Conservation (phyloP, 164 flowering plant species). For the Hamamelis virginiana region DNA sequence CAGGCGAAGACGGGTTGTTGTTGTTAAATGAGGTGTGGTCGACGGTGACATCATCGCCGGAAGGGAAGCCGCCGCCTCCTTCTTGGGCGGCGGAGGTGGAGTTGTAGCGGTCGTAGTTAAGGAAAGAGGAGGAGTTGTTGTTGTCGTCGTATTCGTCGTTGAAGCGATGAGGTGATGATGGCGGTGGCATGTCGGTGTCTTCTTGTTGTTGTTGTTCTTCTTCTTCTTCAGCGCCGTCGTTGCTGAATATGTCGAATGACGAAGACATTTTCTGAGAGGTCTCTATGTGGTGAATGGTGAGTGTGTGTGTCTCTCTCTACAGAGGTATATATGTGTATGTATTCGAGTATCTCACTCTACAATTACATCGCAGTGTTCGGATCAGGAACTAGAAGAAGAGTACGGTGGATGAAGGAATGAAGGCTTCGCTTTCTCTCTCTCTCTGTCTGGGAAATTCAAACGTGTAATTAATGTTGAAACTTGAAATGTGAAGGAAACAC, state of each 20-base stretch:
- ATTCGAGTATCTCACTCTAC: too few species aligned
- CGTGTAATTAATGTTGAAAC: too few species aligned
- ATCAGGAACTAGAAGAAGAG: slow-evolving; percentile 1
- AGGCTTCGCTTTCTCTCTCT: too few species aligned
- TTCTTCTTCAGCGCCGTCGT: not conserved
- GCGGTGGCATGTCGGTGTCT: not conserved
- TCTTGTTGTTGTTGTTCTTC: too few species aligned
- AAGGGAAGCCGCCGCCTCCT: slow-evolving; percentile 3
- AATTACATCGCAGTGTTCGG: slow-evolving; percentile 13
- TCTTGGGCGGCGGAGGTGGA: not conserved
- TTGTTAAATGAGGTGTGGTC: not conserved
- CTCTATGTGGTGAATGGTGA: too few species aligned
- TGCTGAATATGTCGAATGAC: slow-evolving; percentile 20
- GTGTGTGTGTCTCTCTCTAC: not conserved
- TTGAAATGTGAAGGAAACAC: too few species aligned
- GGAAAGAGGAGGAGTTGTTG: too few species aligned
- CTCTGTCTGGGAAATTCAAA: too few species aligned
- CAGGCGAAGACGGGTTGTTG: not conserved
- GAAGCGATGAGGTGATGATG: slow-evolving; percentile 5
- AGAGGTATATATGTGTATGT: too few species aligned
- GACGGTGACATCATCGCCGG: slow-evolving; percentile 2
- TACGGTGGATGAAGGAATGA: not conserved
- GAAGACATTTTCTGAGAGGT: slow-evolving; percentile 2
- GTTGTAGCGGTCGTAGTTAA: slow-evolving; percentile 11
- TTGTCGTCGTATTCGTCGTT: slow-evolving; percentile 17